Evolutionary conservation across 495 filamentous ascomycete genomes (phyloP), one percentile per base, ranked within the genome.

Genomic region (Talaromyces stipitatus): DNA sequence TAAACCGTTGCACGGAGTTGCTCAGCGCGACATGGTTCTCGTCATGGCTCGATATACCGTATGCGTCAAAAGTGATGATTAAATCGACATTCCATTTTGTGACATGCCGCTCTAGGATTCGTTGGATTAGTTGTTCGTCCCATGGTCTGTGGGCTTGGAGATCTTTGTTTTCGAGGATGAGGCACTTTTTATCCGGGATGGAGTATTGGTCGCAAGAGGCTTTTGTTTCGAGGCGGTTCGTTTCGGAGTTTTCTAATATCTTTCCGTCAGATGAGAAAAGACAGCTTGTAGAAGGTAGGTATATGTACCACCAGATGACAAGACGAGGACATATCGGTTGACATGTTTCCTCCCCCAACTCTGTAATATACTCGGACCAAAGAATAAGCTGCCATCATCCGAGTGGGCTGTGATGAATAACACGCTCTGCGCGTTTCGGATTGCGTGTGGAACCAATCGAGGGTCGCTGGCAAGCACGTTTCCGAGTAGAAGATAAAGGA

Each of bases 351-450:
- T 73, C 10, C 69, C 43, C 45, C 68, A 60, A 14, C 69, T 58
- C n/a, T 69, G 66, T 23, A 75, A 47, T 6, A 73, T 71, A 62
- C 64, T 72, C 7, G 72, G 72, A 0, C 68, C 41, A 50, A 75
- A 75, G 55, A 73, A 75, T n/a, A 75, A 61, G 33, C 69, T 71
- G 53, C 73, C 72, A 45, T 75, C 72, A 59, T 75, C 72, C 5
- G 72, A 71, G 58, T 75, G 72, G 2, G 72, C 72, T 30, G 69
- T 72, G 12, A 75, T 67, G 53, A 75, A 62, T 45, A 75, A 54
- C 2, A 72, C 60, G 59, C 70, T 75, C 47, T 66, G 68, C 52
- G 72, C 66, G 43, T 55, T 50, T 11, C 64, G 62, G 11, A 75
- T 63, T 51, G 71, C 64, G 4, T 64, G 65, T 2, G 72, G 72